Percentiles rank a stretch among this genome's conserved stretches.
These are phyloP conservation scores for Coemansia sp. DNA, from an alignment of 192 early-diverging fungal species.

Conservation along the genomic window DNA sequence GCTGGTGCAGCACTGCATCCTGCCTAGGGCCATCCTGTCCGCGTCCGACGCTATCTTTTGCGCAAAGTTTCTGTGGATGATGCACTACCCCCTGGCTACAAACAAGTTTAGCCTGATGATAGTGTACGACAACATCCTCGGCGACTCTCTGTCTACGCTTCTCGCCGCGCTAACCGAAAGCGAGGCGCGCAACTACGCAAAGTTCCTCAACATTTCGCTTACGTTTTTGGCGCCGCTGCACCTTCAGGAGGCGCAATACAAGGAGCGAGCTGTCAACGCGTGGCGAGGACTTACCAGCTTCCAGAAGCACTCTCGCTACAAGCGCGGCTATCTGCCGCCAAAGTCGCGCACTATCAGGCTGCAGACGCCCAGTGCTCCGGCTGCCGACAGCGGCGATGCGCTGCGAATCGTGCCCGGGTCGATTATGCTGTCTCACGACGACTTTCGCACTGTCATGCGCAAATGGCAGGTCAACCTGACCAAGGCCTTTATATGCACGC, in stretches of 20 bases:
- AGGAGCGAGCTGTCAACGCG: conserved; percentile 37
- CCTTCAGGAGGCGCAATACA: conserved; percentile 24
- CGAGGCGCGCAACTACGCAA: conserved; percentile 48
- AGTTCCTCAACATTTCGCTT: conserved; percentile 41
- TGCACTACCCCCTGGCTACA: conserved; percentile 54
- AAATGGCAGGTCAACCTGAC: conserved; percentile 49
- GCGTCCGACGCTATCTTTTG: conserved; percentile 52
- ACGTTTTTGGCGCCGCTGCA: conserved; percentile 40
- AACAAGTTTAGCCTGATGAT: conserved; percentile 56
- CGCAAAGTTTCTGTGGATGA: conserved; percentile 51
- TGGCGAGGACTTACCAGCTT: conserved; percentile 52
- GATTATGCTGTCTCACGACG: conserved; percentile 39
- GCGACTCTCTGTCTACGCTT: conserved; percentile 34
- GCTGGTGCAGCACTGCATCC: conserved; percentile 47
- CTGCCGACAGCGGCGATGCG: conserved; percentile 24
- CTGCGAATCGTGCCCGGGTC: conserved; percentile 28
- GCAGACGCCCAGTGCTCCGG: conserved; percentile 11
- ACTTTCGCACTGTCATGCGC: conserved; percentile 53
- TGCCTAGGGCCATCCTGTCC: conserved; percentile 45
- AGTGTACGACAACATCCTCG: conserved; percentile 44
- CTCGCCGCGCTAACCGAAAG: conserved; percentile 46
- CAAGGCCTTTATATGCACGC: conserved; percentile 28
- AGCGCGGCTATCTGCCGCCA: conserved; percentile 51
- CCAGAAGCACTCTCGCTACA: conserved; percentile 39
- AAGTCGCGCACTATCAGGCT: conserved; percentile 36